Evolutionary conservation across 257 asterid species (phyloP).

Genomic region (Ilex asprella): DNA sequence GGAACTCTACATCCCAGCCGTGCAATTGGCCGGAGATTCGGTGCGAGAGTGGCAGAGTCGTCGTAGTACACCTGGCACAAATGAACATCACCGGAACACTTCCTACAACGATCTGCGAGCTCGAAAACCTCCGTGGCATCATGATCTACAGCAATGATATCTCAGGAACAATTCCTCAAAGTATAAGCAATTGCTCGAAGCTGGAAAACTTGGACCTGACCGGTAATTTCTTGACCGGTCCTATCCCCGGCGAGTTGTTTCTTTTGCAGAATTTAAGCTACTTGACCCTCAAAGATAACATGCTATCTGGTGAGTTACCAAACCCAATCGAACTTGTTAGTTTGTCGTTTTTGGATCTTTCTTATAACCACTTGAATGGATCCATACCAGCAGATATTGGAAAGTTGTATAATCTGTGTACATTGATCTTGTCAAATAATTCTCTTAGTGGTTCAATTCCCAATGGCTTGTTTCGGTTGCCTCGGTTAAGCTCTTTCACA

Average conservation of each 20-base stretch:
- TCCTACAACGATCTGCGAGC: slow-evolving; percentile 21
- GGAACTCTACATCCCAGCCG: slow-evolving; percentile 26
- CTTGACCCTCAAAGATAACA: slow-evolving; percentile 17
- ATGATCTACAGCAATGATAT: slow-evolving; percentile 16
- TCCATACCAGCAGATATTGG: slow-evolving; percentile 24
- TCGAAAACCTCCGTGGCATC: slow-evolving; percentile 10
- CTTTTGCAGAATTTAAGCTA: slow-evolving; percentile 3
- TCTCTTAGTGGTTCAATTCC: slow-evolving; percentile 25
- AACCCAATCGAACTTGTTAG: not conserved
- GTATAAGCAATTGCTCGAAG: slow-evolving; percentile 11
- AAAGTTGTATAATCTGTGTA: slow-evolving; percentile 13
- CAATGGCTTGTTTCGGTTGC: slow-evolving; percentile 14
- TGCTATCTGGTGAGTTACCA: slow-evolving; percentile 22
- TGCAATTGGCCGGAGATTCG: slow-evolving; percentile 25
- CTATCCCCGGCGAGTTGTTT: slow-evolving; percentile 29
- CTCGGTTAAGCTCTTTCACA: slow-evolving; percentile 1
- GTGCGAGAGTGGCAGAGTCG: slow-evolving; percentile 16
- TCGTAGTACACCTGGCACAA: slow-evolving; percentile 10
- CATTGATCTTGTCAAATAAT: slow-evolving; percentile 25
- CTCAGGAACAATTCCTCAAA: slow-evolving; percentile 16
- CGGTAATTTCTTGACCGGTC: slow-evolving; percentile 13
- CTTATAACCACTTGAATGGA: slow-evolving; percentile 24
- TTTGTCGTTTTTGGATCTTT: slow-evolving; percentile 17
- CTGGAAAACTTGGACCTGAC: slow-evolving; percentile 20
- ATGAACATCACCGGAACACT: slow-evolving; percentile 20